Base-by-base conservation (phyloP, 495 filamentous ascomycete genomes). In the Lepraria neglecta region DNA sequence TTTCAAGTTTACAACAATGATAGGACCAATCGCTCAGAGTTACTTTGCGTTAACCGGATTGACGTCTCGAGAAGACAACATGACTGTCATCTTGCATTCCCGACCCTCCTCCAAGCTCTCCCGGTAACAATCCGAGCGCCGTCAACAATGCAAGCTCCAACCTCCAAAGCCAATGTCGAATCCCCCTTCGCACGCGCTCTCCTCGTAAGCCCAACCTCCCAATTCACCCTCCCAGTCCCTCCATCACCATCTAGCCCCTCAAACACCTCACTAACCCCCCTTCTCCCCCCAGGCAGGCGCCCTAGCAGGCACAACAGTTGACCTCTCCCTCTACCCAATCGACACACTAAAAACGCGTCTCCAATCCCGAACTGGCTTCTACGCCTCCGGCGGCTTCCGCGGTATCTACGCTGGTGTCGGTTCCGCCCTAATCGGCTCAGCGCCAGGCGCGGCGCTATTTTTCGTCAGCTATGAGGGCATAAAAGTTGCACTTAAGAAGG, bases 381-480 rank as follows among this genome's bases (percentile, higher is more conserved):
- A 85, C 70, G 78, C 86, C 21, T 83, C 87, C 7, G 88, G 87
- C 69, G 87, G 87, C 35, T 84, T 97, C 67, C 94, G 94, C 58
- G 86, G 87, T 12, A 74, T 84, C 45, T 87, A 87, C 35, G 87
- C 85, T 53, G 83, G 81, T 35, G 73, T 89, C 28, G 82, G 87
- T 7, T 84, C 84, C 33, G 76, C 88, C n/a, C 68, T 82, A 48
- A 81, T 86, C 56, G 88, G 88, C 46, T 96, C 91, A 42, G 95
- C 95, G 0, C 94, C 94, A 6, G 91, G 91, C n/a, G 94, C 94
- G 6, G 92, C 94, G 46, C 90, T 96, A 65, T 98, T 98, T 82
- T 98, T 98, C 82, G 88, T 90, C 71, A 95, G 91, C 60, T 98
- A 98, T 76, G 94, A 98, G 71, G 76, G 82, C 55, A 77, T 87